phyloP scores from a whole-genome alignment of 2,329 filamentous ascomycete species.

The Orbilia javanica region DNA sequence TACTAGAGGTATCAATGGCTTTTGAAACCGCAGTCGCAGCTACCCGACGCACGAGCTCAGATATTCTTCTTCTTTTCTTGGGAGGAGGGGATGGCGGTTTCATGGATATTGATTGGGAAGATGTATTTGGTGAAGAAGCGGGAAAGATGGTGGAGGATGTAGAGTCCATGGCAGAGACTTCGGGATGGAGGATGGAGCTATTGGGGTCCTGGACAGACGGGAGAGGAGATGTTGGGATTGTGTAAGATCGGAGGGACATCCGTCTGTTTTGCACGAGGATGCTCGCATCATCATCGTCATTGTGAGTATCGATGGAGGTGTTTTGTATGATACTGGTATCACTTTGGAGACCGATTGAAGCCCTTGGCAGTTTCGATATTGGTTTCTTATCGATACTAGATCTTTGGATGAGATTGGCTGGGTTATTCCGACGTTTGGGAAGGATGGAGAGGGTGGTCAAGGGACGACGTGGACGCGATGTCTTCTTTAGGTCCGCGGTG shows the following conservation, averaged over 20 bases:
- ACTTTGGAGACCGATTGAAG: not conserved
- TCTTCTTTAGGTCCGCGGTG: not conserved
- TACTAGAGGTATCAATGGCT: not conserved
- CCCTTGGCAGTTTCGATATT: not conserved
- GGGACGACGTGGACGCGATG: constrained; percentile 16
- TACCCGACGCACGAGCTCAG: constrained; percentile 37
- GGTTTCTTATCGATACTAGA: constrained; percentile 12
- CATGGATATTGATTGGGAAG: constrained; percentile 17
- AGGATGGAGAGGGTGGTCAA: constrained; percentile 35
- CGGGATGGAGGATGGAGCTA: constrained; percentile 37
- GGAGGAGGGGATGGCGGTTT: not conserved
- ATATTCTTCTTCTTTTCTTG: constrained; percentile 45
- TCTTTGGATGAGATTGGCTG: constrained; percentile 24
- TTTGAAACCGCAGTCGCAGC: constrained; percentile 33
- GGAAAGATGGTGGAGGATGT: constrained; percentile 47
- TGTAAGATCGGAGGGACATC: constrained; percentile 43
- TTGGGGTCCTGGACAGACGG: constrained; percentile 8
- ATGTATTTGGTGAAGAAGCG: constrained; percentile 44
- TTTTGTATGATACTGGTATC: not conserved
- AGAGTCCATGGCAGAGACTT: constrained; percentile 44
- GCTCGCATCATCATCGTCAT: not conserved
- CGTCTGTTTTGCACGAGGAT: constrained; percentile 11
- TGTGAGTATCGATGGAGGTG: too few relatives aligned
- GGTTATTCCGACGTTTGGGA: constrained; percentile 45
- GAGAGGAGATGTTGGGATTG: constrained; percentile 5